Evolutionary conservation across 2,329 filamentous ascomycete genomes (phyloP), one percentile per base, ranked within the genome.

Genomic region (Coniochaeta ligniaria): DNA sequence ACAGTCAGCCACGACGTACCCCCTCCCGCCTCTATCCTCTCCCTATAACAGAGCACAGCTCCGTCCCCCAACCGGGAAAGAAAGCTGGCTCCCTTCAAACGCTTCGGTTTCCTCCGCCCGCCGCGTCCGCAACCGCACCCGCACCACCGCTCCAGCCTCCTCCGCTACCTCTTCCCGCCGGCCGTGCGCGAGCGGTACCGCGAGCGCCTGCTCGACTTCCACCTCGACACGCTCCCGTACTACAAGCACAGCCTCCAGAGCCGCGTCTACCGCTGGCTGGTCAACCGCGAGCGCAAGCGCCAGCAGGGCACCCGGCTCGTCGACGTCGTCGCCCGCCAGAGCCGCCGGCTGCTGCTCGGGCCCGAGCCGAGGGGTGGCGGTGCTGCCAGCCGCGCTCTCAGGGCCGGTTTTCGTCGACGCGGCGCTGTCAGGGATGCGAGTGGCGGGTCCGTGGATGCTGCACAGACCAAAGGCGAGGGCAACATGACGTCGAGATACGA

Each of bases 201-300:
- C 70, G 83, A 86, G 62, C 84, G 82, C 63, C 78, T 95, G 59
- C 81, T 87, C 67, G 78, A 81, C 65, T 86, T 96, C 72, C 90
- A 86, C 64, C 84, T 91, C 81, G 85, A 92, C 67, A 90, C 84
- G 6, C 74, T 96, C 26, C 90, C 91, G 14, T 77, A 80, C 58
- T 82, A 91, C 67, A 90, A 88, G 69, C 85, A 88, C 70, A 80
- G 82, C 59, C 76, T 91, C 9, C 92, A 96, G 74, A 87, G 87
- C 41, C 84, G 86, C 60, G 85, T 96, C 65, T 96, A 95, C 71
- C 82, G 82, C 54, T 90, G 88, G 64, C 80, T 96, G 60, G 77
- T 93, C 63, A 79, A 81, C 66, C 83, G 84, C 58, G 87, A 91
- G 73, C 78, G 76, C 56, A 81, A 77, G 66, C 79, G 81, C 63